Evolutionary conservation across 768 basidiomycete species (phyloP).

Genomic region (Calocybe cyanea): DNA sequence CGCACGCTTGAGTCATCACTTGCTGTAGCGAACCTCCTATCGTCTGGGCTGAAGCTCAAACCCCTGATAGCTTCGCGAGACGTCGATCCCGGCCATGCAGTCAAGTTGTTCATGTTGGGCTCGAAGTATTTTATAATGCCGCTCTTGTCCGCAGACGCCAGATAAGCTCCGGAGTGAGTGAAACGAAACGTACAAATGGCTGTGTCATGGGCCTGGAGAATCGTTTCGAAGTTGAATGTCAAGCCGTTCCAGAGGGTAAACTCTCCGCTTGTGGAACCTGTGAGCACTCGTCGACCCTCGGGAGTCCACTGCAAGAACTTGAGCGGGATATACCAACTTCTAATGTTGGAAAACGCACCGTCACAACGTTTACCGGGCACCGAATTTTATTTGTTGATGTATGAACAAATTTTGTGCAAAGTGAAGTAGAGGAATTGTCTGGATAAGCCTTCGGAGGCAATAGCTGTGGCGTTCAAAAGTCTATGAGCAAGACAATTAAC

Average conservation of each 20-base stretch:
- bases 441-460: constrained; percentile 91
- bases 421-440: constrained; percentile 85
- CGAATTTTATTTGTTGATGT: constrained; percentile 98
- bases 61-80: constrained; percentile 91
- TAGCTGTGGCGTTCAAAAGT: constrained; percentile 49
- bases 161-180: constrained; percentile 89
- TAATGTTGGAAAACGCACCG: constrained; percentile 47
- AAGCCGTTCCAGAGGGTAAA: constrained; percentile 99
- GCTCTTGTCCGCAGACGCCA: constrained; percentile 88
- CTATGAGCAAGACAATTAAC: constrained; percentile 17
- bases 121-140: constrained; percentile 99
- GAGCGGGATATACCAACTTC: neutral
- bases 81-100: constrained; percentile 84
- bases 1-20: constrained; percentile 94
- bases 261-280: constrained; percentile 95
- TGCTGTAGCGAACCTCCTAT: constrained; percentile 87
- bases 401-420: constrained; percentile 97
- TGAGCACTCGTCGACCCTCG: constrained; percentile 88
- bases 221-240: constrained; percentile 99
- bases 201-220: constrained; percentile 97
- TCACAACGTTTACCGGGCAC: constrained; percentile 94
- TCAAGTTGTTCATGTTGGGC: constrained; percentile 98
- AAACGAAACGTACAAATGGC: constrained; percentile 88
- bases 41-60: constrained; percentile 88
- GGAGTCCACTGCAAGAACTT: constrained; percentile 82